These are phyloP conservation scores for Coemansia sp. DNA, from an alignment of 371 early-diverging fungal genomes.

Conservation along the genomic window DNA sequence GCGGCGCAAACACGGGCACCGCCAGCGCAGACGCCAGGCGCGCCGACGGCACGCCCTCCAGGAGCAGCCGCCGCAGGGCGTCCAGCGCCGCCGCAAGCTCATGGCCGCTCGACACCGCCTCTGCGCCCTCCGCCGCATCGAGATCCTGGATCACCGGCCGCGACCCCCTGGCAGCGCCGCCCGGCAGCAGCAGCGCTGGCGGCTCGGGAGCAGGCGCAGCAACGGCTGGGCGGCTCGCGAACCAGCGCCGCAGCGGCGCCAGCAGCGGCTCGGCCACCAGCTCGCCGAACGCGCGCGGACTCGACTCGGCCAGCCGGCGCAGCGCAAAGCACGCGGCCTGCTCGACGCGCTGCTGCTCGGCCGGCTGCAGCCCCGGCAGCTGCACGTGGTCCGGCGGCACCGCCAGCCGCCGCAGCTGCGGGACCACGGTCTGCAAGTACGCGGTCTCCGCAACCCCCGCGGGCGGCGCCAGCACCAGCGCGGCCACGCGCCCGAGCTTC, in stretches of 20 bases:
- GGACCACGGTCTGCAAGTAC: conserved; percentile 17
- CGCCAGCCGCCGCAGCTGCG: conserved; percentile 23
- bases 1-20: conserved; percentile 33
- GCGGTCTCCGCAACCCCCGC: neutral
- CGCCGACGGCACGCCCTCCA: conserved; percentile 23
- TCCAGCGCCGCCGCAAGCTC: conserved; percentile 8
- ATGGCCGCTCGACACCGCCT: neutral
- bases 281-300: conserved; percentile 4
- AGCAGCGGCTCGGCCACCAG: conserved; percentile 4
- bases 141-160: no score
- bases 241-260: conserved; percentile 26
- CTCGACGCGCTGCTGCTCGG: conserved; percentile 4
- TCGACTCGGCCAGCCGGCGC: conserved; percentile 17
- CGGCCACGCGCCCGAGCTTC: conserved; percentile 63
- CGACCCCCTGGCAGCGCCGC: no score
- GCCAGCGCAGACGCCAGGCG: conserved; percentile 25
- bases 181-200: no score
- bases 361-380: neutral
- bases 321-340: conserved; percentile 30
- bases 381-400: neutral
- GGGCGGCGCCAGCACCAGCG: conserved; percentile 58
- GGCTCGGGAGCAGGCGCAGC: no score
- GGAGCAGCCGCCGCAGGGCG: conserved; percentile 24
- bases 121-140: neutral
- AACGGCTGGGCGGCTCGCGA: conserved; percentile 3